Percentiles rank a stretch among this genome's conserved stretches.
phyloP scores from a whole-genome alignment of 225 moss, liverwort and hornwort species.

The Asterella californica region DNA sequence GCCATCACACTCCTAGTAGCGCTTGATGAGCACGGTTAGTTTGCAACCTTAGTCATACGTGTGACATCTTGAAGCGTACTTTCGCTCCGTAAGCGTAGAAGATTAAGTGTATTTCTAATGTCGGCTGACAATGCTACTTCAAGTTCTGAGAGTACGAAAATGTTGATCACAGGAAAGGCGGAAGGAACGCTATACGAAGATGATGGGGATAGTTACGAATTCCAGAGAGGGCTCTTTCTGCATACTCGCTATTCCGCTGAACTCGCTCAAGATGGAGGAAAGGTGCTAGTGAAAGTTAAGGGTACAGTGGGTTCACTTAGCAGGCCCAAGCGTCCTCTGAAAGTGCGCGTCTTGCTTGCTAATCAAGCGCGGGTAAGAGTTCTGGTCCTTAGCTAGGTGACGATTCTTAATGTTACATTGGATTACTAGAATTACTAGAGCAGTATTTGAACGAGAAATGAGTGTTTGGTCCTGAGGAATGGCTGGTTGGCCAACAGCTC shows the following conservation, averaged over 20 bases:
- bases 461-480: too few species aligned
- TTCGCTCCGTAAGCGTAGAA: neutral
- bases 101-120: neutral
- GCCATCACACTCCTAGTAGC: conserved; percentile 65
- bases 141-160: neutral
- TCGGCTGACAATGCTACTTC: neutral
- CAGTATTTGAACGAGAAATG: too few species aligned
- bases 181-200: conserved; percentile 77
- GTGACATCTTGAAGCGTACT: too few species aligned
- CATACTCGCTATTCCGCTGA: conserved; percentile 63
- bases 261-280: conserved; percentile 29
- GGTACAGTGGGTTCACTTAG: conserved; percentile 53
- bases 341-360: conserved; percentile 68
- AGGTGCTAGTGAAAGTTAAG: conserved; percentile 52
- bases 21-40: conserved; percentile 62
- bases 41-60: neutral
- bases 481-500: neutral
- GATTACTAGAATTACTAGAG: neutral
- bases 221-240: conserved; percentile 56
- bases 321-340: conserved; percentile 59
- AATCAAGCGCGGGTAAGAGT: conserved; percentile 48
- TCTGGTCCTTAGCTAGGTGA: neutral
- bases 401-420: neutral
- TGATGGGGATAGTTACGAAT: conserved; percentile 70
- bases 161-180: conserved; percentile 53